phyloP scores from a whole-genome alignment of 805 yeast species.

The Geotrichum ghanense region DNA sequence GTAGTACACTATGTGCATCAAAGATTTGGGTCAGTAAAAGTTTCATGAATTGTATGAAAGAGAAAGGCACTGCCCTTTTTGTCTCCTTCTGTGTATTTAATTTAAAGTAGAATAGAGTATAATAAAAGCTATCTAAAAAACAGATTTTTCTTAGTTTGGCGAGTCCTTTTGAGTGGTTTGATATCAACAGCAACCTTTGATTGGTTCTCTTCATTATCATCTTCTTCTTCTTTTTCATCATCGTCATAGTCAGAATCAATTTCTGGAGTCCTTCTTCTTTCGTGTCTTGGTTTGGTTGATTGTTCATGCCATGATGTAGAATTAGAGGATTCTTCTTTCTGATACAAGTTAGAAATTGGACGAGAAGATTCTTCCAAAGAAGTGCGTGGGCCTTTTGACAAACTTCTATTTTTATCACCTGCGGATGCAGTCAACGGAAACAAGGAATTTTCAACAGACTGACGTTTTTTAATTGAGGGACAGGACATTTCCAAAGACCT shows the following conservation, averaged over 20 bases:
- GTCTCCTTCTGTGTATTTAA: too few relatives aligned
- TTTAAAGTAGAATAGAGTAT: too few relatives aligned
- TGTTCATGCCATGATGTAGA: neutral
- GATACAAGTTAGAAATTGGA: neutral
- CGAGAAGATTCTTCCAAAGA: neutral
- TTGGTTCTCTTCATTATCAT: constrained; percentile 9
- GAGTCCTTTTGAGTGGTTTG: neutral
- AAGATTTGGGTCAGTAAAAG: too few relatives aligned
- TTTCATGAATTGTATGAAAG: too few relatives aligned
- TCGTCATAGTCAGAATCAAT: constrained; percentile 7
- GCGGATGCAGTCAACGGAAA: too few relatives aligned
- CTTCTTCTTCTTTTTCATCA: constrained; percentile 9
- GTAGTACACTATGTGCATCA: too few relatives aligned
- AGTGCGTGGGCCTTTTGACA: neutral
- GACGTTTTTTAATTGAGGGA: neutral
- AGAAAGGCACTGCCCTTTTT: too few relatives aligned
- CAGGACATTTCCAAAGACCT: neutral
- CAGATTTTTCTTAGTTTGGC: neutral
- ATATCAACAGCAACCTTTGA: neutral
- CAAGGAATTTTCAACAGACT: too few relatives aligned
- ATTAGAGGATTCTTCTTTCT: neutral
- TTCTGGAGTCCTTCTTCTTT: constrained; percentile 4
- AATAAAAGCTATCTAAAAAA: neutral
- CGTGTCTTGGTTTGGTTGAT: constrained; percentile 9
- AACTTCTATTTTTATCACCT: too few relatives aligned